Base-by-base conservation (phyloP, 2,329 filamentous ascomycete genomes). In the Gliomastix tumulicola region DNA sequence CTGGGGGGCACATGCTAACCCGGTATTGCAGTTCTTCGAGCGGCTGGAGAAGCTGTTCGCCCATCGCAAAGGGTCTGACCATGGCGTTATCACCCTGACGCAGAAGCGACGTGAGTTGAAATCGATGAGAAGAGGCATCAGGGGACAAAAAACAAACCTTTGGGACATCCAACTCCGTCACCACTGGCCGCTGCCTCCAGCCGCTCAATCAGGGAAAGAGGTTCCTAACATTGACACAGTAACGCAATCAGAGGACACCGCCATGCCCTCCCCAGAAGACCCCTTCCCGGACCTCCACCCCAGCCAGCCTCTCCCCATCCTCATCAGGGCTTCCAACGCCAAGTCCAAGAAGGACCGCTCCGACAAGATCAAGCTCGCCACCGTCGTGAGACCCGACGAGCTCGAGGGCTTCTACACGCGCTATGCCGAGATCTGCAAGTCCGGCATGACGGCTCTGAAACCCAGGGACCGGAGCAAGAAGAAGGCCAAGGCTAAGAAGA, bases 381-480 rank as follows among this genome's bases (percentile, higher is more conserved):
- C 92, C 0, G 61, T 95, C 1, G 88, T 97, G 1, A 72, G 83
- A 38, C 77, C 84, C 1, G 76, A 82, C 40, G 77, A 83, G 6
- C 59, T 97, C 10, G 88, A 94, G 37, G 66, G 59, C 0, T 98
- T 98, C 55, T 98, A 88, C 58, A 65, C 69, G 21, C 73, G 77
- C 35, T 98, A 97, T 65, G 89, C 88, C 17, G 92, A 97, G 48
- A 49, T 49, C 35, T 55, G 45, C n/a, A 55, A 37, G 17, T 36
- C 46, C 4, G 54, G 46, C 40, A 55, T 53, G 12, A 49, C 42
- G 11, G 50, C 50, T 3, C 44, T 42, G 7, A 97, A 95, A 76
- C 95, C 94, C 56, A 75, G 92, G 48, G 90, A 97, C 63, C 76
- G 88, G 54, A 94, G 84, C 61, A 90, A 87, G 72, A 80, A 82